Conservation (phyloP, 1,284 basidiomycete species). For the Cerrena zonata region DNA sequence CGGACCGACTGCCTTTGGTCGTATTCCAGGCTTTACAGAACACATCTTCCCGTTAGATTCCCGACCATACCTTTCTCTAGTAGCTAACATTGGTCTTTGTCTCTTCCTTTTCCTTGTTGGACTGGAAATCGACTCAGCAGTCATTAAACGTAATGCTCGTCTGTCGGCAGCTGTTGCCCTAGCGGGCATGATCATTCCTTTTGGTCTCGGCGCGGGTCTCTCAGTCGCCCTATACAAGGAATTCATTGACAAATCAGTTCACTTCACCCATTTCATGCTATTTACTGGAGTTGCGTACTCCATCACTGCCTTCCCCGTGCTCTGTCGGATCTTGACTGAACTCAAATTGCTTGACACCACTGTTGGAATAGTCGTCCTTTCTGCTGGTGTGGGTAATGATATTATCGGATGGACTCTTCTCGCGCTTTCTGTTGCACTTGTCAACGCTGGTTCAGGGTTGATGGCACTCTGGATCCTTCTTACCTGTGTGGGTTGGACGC, state of each 20-base stretch:
- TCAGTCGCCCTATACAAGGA: slow-evolving; percentile 75
- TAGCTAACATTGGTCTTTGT: slow-evolving; percentile 90
- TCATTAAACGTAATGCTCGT: slow-evolving; percentile 75
- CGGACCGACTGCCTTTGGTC: slow-evolving; percentile 75
- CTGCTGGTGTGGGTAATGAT: slow-evolving; percentile 91
- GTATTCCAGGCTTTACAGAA: slow-evolving; percentile 73
- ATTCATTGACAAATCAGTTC: slow-evolving; percentile 65
- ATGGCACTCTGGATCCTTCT: slow-evolving; percentile 82
- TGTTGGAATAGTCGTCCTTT: slow-evolving; percentile 88
- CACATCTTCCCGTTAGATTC: slow-evolving; percentile 78
- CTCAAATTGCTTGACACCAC: slow-evolving; percentile 84
- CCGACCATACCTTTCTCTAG: slow-evolving; percentile 74
- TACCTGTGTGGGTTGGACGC: slow-evolving; percentile 73
- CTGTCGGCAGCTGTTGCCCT: slow-evolving; percentile 47
- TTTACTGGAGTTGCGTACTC: slow-evolving; percentile 89
- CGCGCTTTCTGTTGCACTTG: slow-evolving; percentile 84
- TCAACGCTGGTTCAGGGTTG: slow-evolving; percentile 73
- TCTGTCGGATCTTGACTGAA: slow-evolving; percentile 84
- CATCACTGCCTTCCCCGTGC: slow-evolving; percentile 91
- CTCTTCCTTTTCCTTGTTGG: slow-evolving; percentile 92
- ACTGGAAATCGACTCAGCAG: slow-evolving; percentile 76
- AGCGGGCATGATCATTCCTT: slow-evolving; percentile 47
- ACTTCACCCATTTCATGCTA: slow-evolving; percentile 85
- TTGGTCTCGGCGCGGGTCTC: slow-evolving; percentile 70
- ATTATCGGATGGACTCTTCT: slow-evolving; percentile 73